Conservation (phyloP, 2,329 filamentous ascomycete genomes). For the Pseudogymnoascus sp. region DNA sequence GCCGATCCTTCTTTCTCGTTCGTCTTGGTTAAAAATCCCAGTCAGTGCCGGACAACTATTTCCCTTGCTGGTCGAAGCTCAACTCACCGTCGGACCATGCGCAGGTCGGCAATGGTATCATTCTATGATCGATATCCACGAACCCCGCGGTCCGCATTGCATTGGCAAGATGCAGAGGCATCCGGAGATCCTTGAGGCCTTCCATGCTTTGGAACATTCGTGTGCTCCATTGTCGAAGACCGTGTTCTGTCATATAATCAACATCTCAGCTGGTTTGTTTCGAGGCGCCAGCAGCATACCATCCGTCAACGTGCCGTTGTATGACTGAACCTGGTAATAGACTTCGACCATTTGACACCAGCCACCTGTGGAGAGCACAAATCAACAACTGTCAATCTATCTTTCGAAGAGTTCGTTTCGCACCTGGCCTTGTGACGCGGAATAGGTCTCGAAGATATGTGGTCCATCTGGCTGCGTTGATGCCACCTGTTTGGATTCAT, state of each 20-base stretch:
- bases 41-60: slow-evolving; percentile 3
- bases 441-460: slow-evolving; percentile 70
- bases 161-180: slow-evolving; percentile 46
- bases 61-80: background rate
- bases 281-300: slow-evolving; percentile 33
- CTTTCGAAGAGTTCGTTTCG: background rate
- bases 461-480: slow-evolving; percentile 65
- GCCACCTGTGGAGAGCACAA: slow-evolving; percentile 38
- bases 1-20: slow-evolving; percentile 46
- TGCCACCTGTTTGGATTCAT: slow-evolving; percentile 44
- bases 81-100: slow-evolving; percentile 58
- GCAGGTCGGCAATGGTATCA: slow-evolving; percentile 62
- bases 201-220: slow-evolving; percentile 55
- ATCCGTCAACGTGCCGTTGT: slow-evolving; percentile 68
- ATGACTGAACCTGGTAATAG: slow-evolving; percentile 77
- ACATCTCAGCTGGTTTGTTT: slow-evolving; percentile 14
- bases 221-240: slow-evolving; percentile 60
- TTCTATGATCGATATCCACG: slow-evolving; percentile 55
- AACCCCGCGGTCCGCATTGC: slow-evolving; percentile 46
- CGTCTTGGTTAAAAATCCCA: slow-evolving; percentile 31
- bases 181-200: slow-evolving; percentile 58
- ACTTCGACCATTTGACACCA: slow-evolving; percentile 89
- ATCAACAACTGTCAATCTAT: background rate
- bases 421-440: slow-evolving; percentile 56
- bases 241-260: slow-evolving; percentile 42